Base-by-base conservation (phyloP, 2,329 filamentous ascomycete species). In the Xylariaceae sp. region DNA sequence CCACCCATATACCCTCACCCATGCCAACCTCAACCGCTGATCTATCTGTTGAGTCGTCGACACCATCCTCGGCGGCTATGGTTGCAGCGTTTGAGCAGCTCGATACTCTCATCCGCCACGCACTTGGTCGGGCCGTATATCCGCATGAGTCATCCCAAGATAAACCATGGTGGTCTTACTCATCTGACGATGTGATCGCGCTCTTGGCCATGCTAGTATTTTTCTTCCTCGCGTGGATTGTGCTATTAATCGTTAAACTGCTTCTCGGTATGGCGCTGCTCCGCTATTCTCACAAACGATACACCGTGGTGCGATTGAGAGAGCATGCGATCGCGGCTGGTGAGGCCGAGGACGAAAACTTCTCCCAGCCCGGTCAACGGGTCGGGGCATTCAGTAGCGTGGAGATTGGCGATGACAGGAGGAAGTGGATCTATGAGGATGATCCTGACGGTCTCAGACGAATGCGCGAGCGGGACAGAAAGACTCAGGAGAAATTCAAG, bases 261-360 rank as follows among this genome's bases (percentile, higher is more conserved):
- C 74, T 96, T 0, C 78, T 99, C 0, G 94, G 94, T 26, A 97
- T 97, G 89, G 70, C 84, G 0, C 78, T 99, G 0, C 79, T 99
- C 1, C 84, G 84, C 1, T 95, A 90, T 61, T 82, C 91, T 0
- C 83, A 91, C 4, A 83, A 84, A 51, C 79, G 92, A 4, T 97
- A 96, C 67, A 81, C 81, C 37, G 77, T 78, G 12, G 96, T 97
- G 89, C 91, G 91, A 68, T 71, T 79, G 7, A 79, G 81, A 43
- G 88, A 91, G 67, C 73, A 78, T 4, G 71, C 74, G 29, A 67
- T 78, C 2, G 73, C 75, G 0, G 61, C 68, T 0, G 78, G 76
- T 0, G 72, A 76, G 57, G 64, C 71, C 8, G 82, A 79, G 63
- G 73, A 72, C 56, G 76, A 81, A 51, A 78, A 73, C 42, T 83